Evolutionary conservation across 805 yeast genomes (phyloP).

Genomic region (Wickerhamiella australiensis): DNA sequence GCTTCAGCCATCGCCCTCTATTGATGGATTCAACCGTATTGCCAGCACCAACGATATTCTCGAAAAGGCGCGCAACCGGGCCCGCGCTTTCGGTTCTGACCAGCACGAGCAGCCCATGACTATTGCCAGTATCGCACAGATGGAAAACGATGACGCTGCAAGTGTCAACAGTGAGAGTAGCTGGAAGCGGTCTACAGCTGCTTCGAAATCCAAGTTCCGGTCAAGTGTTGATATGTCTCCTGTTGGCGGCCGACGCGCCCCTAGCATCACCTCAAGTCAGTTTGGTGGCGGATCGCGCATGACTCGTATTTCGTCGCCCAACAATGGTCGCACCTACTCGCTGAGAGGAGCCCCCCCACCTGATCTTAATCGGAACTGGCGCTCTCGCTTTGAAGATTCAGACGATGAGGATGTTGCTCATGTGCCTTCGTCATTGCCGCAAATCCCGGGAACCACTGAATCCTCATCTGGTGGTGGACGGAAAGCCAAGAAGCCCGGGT

Average conservation of each 20-base stretch:
- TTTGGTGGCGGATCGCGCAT: not conserved
- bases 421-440: constrained; percentile 7
- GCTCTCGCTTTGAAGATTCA: constrained; percentile 11
- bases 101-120: not conserved
- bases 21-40: constrained; percentile 9
- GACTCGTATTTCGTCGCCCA: not conserved
- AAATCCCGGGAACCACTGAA: not conserved
- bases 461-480: not conserved
- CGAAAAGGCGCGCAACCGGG: constrained; percentile 5
- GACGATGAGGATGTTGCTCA: constrained; percentile 8
- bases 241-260: not conserved
- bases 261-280: constrained; percentile 4
- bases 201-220: constrained; percentile 3
- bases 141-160: constrained; percentile 18
- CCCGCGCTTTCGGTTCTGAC: not conserved
- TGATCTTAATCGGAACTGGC: constrained; percentile 7
- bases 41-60: constrained; percentile 4
- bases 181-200: constrained; percentile 17
- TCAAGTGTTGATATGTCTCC: not conserved
- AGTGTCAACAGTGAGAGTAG: constrained; percentile 17
- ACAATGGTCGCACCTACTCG: constrained; percentile 10
- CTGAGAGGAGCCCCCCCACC: constrained; percentile 11
- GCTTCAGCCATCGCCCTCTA: constrained; percentile 11
- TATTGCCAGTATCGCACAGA: not conserved
- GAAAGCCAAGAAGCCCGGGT: constrained; percentile 15